These are phyloP conservation scores for Carex cristatella DNA, from an alignment of 176 grass and related monocot genomes.

Conservation along the genomic window DNA sequence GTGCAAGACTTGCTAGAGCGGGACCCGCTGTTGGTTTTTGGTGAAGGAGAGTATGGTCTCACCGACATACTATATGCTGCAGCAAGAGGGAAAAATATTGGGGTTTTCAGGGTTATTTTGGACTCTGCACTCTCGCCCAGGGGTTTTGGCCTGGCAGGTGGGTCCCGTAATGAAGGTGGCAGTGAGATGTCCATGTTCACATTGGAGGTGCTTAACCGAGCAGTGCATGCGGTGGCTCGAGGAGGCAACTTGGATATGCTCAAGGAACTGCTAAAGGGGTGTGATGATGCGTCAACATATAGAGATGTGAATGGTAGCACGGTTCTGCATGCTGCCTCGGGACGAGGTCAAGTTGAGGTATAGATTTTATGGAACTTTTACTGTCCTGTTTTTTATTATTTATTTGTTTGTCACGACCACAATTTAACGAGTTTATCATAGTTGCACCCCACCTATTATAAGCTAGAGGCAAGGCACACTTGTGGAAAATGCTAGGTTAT, in stretches of 20 bases:
- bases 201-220: conserved; percentile 75
- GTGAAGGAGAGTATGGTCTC: conserved; percentile 93
- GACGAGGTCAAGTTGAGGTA: conserved; percentile 79
- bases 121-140: conserved; percentile 59
- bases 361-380: background rate
- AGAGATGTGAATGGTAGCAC: conserved; percentile 72
- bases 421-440: background rate
- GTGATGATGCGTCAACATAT: conserved; percentile 44
- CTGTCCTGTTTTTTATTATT: background rate
- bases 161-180: background rate
- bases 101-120: conserved; percentile 59
- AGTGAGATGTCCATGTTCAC: conserved; percentile 37
- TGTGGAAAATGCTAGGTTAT: background rate
- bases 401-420: background rate
- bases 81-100: conserved; percentile 46
- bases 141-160: conserved; percentile 28
- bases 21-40: conserved; percentile 74
- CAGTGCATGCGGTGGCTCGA: conserved; percentile 63
- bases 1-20: conserved; percentile 63
- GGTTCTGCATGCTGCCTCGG: conserved; percentile 75
- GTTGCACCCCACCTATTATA: background rate
- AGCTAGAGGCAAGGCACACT: background rate
- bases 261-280: conserved; percentile 46
- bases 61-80: conserved; percentile 85
- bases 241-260: conserved; percentile 77